Base-by-base conservation (phyloP, 805 yeast species). In the Metschnikowia aberdeeniae region DNA sequence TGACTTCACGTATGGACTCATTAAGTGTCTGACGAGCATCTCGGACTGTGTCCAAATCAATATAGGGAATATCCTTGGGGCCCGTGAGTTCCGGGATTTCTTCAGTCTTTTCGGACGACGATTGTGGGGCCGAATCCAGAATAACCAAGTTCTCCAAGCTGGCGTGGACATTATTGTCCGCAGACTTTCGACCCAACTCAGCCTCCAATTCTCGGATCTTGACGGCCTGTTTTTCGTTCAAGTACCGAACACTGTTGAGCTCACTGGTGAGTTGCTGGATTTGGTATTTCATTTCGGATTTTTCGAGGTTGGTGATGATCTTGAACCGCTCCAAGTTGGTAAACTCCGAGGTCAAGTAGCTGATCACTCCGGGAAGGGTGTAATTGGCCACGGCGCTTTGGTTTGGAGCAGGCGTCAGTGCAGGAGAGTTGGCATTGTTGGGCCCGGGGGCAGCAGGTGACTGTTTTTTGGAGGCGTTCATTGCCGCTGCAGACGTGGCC, bases 301-400 rank as follows among this genome's bases (percentile, higher is more conserved):
- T 75, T 55, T 78, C 82, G 52, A 78, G 61, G 55, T 75, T 80
- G 46, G 73, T 70, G 62, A 75, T 64, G 62, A 78, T 76, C 53
- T 77, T 70, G 58, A 52, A 61, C 37, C 65, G 53, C 45, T 61
- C 65, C 48, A 61, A 54, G 34, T 72, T 72, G 20, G 83, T 77
- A 59, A 78, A 78, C 50, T 78, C 83, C n/a, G 77, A 69, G 34
- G 81, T 80, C 47, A 78, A 61, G 54, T 78, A 78, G 54, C 77
- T 78, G 64, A 78, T 78, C 19, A 78, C 78, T 0, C 84, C 84
- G 0, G 84, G 84, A 12, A 78, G 64, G 3, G 82, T 77, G 49
- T 71, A 70, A 44, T 66, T 63, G 24, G 71, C 67, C 54, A 52
- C 50, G n/a, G 13, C 20, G 10, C 8, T 13, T 11, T 30, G 12